Conservation (phyloP, 1,284 basidiomycete genomes). For the Singerocomus inundabilis region DNA sequence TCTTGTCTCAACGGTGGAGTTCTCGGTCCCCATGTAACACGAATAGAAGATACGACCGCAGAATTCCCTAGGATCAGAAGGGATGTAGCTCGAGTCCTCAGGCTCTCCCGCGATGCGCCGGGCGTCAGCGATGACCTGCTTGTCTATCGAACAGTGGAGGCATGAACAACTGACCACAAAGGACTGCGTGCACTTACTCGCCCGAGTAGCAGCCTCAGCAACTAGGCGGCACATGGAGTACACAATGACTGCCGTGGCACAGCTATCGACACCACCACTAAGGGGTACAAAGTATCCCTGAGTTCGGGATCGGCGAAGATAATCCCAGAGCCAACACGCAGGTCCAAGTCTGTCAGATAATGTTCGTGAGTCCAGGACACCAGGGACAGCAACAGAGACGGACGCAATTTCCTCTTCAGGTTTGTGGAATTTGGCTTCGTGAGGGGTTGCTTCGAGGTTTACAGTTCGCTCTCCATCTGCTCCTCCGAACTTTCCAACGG, state of each 20-base stretch:
- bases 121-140: slow-evolving; percentile 89
- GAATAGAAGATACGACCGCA: slow-evolving; percentile 90
- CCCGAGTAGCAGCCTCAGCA: slow-evolving; percentile 65
- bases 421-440: slow-evolving; percentile 74
- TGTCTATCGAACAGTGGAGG: slow-evolving; percentile 46
- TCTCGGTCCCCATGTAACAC: slow-evolving; percentile 99
- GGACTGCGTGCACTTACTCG: slow-evolving; percentile 49
- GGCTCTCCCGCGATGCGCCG: slow-evolving; percentile 85
- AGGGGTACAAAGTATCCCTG: slow-evolving; percentile 97
- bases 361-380: neutral
- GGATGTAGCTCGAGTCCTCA: slow-evolving; percentile 77
- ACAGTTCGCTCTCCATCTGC: slow-evolving; percentile 51
- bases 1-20: slow-evolving; percentile 87
- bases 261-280: slow-evolving; percentile 97
- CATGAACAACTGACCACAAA: neutral
- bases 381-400: slow-evolving; percentile 28
- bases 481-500: slow-evolving; percentile 64
- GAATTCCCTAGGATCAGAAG: slow-evolving; percentile 85
- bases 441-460: slow-evolving; percentile 43
- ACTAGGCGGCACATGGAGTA: slow-evolving; percentile 96
- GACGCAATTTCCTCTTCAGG: slow-evolving; percentile 98
- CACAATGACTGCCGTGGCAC: slow-evolving; percentile 93
- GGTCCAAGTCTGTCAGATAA: slow-evolving; percentile 75
- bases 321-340: slow-evolving; percentile 99
- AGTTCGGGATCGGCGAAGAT: slow-evolving; percentile 88